Percentiles rank a stretch among this genome's conserved stretches.
These are phyloP conservation scores for Hygrophila difformis DNA, from an alignment of 257 asterid genomes.

Conservation along the genomic window DNA sequence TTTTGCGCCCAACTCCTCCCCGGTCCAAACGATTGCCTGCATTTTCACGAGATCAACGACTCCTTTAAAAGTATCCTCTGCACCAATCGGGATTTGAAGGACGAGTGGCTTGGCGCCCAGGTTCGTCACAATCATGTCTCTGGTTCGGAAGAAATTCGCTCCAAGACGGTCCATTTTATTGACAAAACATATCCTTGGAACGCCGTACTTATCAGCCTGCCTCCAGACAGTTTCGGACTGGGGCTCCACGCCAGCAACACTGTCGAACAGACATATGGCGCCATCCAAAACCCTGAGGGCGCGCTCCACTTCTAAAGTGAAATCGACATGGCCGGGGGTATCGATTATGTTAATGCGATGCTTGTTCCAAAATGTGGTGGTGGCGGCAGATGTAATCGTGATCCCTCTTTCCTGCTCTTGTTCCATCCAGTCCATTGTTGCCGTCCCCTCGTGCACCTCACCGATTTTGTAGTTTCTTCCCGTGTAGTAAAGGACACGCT, in stretches of 20 bases:
- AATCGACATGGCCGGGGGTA: slow-evolving; percentile 97
- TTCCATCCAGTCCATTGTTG: slow-evolving; percentile 99
- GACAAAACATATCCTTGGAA: slow-evolving; percentile 94
- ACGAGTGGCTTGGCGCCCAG: slow-evolving; percentile 91
- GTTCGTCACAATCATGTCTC: slow-evolving; percentile 86
- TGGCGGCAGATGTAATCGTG: slow-evolving; percentile 93
- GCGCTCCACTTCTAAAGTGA: slow-evolving; percentile 96
- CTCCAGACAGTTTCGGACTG: slow-evolving; percentile 99
- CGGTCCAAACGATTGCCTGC: slow-evolving; percentile 82
- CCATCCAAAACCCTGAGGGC: slow-evolving; percentile 94
- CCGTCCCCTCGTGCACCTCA: slow-evolving; percentile 97
- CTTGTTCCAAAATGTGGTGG: slow-evolving; percentile 89
- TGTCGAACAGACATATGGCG: slow-evolving; percentile 89
- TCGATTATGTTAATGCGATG: slow-evolving; percentile 95
- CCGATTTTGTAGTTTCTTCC: slow-evolving; percentile 95
- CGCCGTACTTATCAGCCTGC: slow-evolving; percentile 96
- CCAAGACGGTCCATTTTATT: slow-evolving; percentile 98
- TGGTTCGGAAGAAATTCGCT: slow-evolving; percentile 84
- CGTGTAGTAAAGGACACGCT: slow-evolving; percentile 76
- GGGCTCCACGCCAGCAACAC: slow-evolving; percentile 99
- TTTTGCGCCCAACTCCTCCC: slow-evolving; percentile 97
- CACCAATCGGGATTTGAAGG: slow-evolving; percentile 79
- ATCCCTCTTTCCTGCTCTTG: slow-evolving; percentile 98
- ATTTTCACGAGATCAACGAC: slow-evolving; percentile 77
- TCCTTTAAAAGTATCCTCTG: slow-evolving; percentile 81